Percentiles rank a stretch among this genome's conserved stretches.
Conservation (phyloP, 2,329 filamentous ascomycete species). For the Lasiodiplodia gonubiensis region DNA sequence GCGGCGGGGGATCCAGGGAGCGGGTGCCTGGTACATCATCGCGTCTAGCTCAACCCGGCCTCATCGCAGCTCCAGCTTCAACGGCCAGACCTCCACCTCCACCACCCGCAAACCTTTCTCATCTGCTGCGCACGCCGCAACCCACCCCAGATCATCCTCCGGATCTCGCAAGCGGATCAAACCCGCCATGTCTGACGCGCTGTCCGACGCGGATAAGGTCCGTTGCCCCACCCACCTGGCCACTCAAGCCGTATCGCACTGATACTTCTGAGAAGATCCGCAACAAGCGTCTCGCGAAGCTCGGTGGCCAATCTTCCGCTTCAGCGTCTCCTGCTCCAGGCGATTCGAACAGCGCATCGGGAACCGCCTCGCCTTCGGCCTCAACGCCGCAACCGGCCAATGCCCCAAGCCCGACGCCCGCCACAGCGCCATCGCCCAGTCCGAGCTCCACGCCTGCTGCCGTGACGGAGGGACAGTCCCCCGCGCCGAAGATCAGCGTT, state of each 20-base stretch:
- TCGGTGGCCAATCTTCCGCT: conserved; percentile 50
- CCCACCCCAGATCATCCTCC: conserved; percentile 31
- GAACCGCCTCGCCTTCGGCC: conserved; percentile 18
- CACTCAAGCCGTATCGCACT: conserved; percentile 34
- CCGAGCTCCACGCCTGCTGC: conserved; percentile 36
- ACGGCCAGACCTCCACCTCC: background rate
- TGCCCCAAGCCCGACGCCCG: conserved; percentile 24
- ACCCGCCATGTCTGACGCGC: conserved; percentile 38
- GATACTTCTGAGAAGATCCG: conserved; percentile 61
- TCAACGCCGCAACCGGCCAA: conserved; percentile 26
- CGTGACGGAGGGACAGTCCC: conserved; percentile 40
- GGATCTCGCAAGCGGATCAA: background rate
- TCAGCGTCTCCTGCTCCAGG: conserved; percentile 31
- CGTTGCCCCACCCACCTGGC: conserved; percentile 25
- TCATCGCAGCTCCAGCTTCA: conserved; percentile 11
- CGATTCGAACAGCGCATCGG: conserved; percentile 30
- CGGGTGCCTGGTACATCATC: conserved; percentile 27
- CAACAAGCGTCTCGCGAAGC: conserved; percentile 69
- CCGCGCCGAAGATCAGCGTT: conserved; percentile 42
- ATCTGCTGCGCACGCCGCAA: conserved; percentile 36
- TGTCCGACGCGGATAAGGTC: conserved; percentile 57
- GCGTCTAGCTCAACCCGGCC: conserved; percentile 8
- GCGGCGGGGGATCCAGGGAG: conserved; percentile 19
- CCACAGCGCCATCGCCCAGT: conserved; percentile 35
- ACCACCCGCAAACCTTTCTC: conserved; percentile 1